These are phyloP conservation scores for Naganishia vaughanmartiniae DNA, from an alignment of 768 basidiomycete species.

Conservation along the genomic window DNA sequence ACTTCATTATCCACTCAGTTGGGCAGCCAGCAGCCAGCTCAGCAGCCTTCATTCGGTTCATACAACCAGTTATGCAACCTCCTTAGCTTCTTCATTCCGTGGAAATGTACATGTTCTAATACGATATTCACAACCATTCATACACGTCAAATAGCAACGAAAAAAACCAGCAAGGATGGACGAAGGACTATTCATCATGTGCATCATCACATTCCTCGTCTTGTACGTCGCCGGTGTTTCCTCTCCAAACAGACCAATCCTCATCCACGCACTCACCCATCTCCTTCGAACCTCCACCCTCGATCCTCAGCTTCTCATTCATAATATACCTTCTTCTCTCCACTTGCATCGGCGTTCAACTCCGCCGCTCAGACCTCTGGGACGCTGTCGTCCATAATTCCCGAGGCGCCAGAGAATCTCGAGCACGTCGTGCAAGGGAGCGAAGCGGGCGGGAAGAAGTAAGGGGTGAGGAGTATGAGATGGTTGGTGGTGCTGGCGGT, in stretches of 20 bases:
- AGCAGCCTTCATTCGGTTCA: too few species aligned
- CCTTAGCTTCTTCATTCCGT: too few species aligned
- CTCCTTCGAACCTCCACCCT: not conserved
- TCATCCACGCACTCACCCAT: not conserved
- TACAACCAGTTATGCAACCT: too few species aligned
- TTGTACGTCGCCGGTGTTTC: not conserved
- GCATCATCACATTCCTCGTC: slow-evolving; percentile 1
- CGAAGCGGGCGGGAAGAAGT: slow-evolving; percentile 15
- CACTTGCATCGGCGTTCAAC: slow-evolving; percentile 43
- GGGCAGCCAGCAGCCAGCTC: too few species aligned
- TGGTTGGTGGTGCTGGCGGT: slow-evolving; percentile 25
- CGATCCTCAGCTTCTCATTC: slow-evolving; percentile 6
- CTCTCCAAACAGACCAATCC: not conserved
- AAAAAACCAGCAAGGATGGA: not conserved
- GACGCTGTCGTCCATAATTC: slow-evolving; percentile 34
- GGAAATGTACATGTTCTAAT: too few species aligned
- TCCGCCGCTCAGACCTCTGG: slow-evolving; percentile 37
- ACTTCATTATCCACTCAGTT: too few species aligned
- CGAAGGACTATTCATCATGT: slow-evolving; percentile 18
- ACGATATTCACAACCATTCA: too few species aligned
- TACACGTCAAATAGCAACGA: not conserved
- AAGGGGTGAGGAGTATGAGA: slow-evolving; percentile 39
- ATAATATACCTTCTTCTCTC: slow-evolving; percentile 50
- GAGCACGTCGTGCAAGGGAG: slow-evolving; percentile 4
- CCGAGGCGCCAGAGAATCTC: slow-evolving; percentile 16